Base-by-base conservation (phyloP, 768 basidiomycete species). In the Panaeolus cyanescens region DNA sequence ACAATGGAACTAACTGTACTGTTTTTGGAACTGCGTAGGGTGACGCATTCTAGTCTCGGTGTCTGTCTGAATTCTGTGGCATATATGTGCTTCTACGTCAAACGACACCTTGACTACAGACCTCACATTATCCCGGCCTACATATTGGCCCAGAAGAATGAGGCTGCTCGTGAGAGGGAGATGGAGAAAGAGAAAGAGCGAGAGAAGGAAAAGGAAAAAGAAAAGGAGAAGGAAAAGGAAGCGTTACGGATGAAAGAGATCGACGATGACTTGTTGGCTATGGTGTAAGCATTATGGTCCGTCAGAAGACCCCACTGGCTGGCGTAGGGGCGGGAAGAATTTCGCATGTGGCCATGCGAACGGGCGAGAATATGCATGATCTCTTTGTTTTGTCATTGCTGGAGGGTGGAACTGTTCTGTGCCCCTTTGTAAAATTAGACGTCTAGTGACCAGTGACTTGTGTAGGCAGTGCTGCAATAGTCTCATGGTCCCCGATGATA, bases 41-140 rank as follows among this genome's bases (percentile, higher is more conserved):
- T 96, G 9, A 87, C 87, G 0, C 83, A 81, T 20, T 85, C 93
- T 10, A 89, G 80, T 25, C 80, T 95, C 20, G 80, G 83, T 7
- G 82, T 83, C 1, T 91, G 90, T 58, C 80, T 95, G 39, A 77
- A 73, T 54, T 93, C 93, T 19, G 82, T 86, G 54, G 90, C 93
- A 5, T 96, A 96, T 73, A 96, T 96, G 95, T 93, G 93, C 64
- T 95, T 96, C 77, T 97, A 96, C 71, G 92, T 94, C 62, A 96
- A 96, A 73, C 86, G 92, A 10, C 86, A 92, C 63, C 79, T 96
- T 50, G 92, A 95, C 64, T 96, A 95, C 75, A 90, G 88, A 71
- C 87, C 89, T 0, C 73, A 85, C 69, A 80, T 79, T 68, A 85
- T 80, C 28, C 91, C 91, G 4, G 85, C 86, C 0, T 92, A 93